Conservation (phyloP, 768 basidiomycete species). For the Gelatoporia subvermispora region DNA sequence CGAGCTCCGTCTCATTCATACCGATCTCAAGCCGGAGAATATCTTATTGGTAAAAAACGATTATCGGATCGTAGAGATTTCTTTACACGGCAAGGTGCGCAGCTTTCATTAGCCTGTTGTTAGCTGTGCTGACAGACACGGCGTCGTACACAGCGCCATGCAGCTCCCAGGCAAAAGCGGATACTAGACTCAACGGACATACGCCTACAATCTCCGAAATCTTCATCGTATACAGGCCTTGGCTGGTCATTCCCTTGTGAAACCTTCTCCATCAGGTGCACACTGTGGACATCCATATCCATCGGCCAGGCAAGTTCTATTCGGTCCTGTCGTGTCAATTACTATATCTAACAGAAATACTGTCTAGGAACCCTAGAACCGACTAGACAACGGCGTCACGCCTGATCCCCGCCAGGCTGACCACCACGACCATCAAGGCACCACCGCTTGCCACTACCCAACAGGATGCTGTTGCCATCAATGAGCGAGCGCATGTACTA, state of each 20-base stretch:
- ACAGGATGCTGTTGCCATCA: too few species aligned
- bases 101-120: neutral
- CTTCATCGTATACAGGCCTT: slow-evolving; percentile 61
- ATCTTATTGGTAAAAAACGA: slow-evolving; percentile 90
- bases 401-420: too few species aligned
- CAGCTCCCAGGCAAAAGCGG: slow-evolving; percentile 64
- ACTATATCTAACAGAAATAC: too few species aligned
- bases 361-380: too few species aligned
- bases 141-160: slow-evolving; percentile 52
- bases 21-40: slow-evolving; percentile 98
- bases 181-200: slow-evolving; percentile 87
- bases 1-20: slow-evolving; percentile 87
- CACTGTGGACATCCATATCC: slow-evolving; percentile 97
- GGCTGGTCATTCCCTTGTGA: slow-evolving; percentile 99
- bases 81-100: slow-evolving; percentile 60
- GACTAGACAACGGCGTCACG: too few species aligned
- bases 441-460: too few species aligned
- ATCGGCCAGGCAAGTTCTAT: too few species aligned
- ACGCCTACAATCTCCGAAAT: slow-evolving; percentile 42
- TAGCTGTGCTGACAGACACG: slow-evolving; percentile 13
- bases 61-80: slow-evolving; percentile 55
- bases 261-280: slow-evolving; percentile 97
- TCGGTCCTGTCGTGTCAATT: too few species aligned
- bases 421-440: too few species aligned
- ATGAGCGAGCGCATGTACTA: too few species aligned